Evolutionary conservation across 495 filamentous ascomycete species (phyloP).

Genomic region (Barbatosphaeria neglecta): DNA sequence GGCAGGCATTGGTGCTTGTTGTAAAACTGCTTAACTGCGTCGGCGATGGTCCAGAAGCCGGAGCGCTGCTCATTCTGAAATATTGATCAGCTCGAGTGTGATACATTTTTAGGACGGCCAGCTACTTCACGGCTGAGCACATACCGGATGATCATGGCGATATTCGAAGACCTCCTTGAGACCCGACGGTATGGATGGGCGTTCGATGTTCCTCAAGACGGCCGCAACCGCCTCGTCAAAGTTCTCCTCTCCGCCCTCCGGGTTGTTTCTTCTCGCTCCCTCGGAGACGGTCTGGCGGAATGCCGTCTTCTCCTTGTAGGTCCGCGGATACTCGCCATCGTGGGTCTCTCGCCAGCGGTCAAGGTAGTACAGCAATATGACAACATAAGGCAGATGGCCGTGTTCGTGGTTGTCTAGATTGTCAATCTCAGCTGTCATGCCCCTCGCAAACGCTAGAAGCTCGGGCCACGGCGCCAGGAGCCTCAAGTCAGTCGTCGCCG

Average conservation of each 20-base stretch:
- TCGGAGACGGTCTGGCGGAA: constrained; percentile 59
- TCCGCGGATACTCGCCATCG: constrained; percentile 53
- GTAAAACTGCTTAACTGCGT: constrained; percentile 69
- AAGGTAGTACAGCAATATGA: constrained; percentile 76
- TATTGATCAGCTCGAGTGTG: too few relatives aligned
- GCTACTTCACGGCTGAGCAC: constrained; percentile 1
- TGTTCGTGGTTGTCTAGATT: constrained; percentile 68
- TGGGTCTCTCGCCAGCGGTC: constrained; percentile 70
- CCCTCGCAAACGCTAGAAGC: constrained; percentile 49
- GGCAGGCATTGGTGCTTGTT: constrained; percentile 58
- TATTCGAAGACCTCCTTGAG: constrained; percentile 72
- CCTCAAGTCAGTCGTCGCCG: constrained; percentile 74
- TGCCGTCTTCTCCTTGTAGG: constrained; percentile 77
- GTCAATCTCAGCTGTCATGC: constrained; percentile 56
- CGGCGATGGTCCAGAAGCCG: constrained; percentile 82
- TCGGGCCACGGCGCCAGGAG: constrained; percentile 82
- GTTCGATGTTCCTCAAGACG: constrained; percentile 65
- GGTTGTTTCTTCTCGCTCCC: constrained; percentile 56
- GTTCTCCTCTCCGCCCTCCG: constrained; percentile 93
- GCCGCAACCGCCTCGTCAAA: constrained; percentile 86
- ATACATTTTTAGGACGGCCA: constrained; percentile 5
- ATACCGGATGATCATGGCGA: constrained; percentile 31
- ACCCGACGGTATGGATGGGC: constrained; percentile 49
- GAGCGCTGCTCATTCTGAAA: constrained; percentile 30
- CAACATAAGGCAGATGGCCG: constrained; percentile 83